Base-by-base conservation (phyloP, 495 filamentous ascomycete genomes). In the Hypomontagnella monticulosa region DNA sequence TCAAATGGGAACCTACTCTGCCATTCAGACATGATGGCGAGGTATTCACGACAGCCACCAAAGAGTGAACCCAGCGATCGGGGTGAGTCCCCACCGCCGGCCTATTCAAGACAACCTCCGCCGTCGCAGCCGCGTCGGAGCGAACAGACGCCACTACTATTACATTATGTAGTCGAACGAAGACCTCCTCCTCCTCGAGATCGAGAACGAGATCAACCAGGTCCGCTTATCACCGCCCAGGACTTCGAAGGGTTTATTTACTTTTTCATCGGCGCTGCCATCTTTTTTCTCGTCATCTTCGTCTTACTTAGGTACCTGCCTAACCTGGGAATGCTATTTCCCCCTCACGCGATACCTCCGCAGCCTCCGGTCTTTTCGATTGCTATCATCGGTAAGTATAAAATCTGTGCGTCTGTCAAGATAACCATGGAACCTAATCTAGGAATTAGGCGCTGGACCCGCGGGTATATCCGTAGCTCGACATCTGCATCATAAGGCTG, bases 391-490 rank as follows among this genome's bases (percentile, higher is more conserved):
- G 70, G 70, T 73, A 60, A 37, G 61, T 64, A 43, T 51, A 57
- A 4, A 50, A 4, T 32, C 23, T 42, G 2, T 15, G 11, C 8
- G 2, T 14, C 36, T 38, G 11, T 6, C 36, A 9, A 38, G 8
- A 14, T 38, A 10, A 11, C 11, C 11, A 38, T 18, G 16, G 27
- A 5, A 53, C 47, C 66, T 69, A 43, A 65, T 18, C n/a, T 7
- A 10, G 4, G 54, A 4, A 18, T 10, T 27, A 73, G 71, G 71
- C 15, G 69, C 69, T 12, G 71, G 71, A 10, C 68, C 71, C 15
- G 71, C 71, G 0, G 71, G 71, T 14, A 73, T 73, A 57, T 70
- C 59, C 48, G 71, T 65, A 9, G 65, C 66, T 5, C 69, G 63
- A 38, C 55, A 73, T 16, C 46, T 73, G 9, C 60, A 38, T 14